Base-by-base conservation (phyloP, 2,329 filamentous ascomycete genomes). In the Dothideomycetidae sp. region DNA sequence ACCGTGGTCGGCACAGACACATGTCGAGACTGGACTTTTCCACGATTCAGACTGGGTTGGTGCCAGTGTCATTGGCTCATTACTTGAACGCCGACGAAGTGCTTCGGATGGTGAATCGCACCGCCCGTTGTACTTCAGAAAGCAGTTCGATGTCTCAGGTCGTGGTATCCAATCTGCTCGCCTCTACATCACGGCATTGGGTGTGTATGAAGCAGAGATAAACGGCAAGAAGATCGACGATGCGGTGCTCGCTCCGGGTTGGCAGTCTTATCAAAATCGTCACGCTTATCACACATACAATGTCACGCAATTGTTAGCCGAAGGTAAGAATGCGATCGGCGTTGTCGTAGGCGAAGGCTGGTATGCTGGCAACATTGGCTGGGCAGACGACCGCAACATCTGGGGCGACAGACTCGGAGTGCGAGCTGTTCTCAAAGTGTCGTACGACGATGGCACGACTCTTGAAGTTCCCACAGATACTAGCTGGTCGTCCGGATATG, bases 211-310 rank as follows among this genome's bases (percentile, higher is more conserved):
- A 29, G 62, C 60, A 0, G 56, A 59, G 18, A 62, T 71, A 40
- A 70, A 72, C 34, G 66, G 63, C 0, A 41, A 51, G 0, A 48
- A 50, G 4, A 57, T 68, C 10, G 38, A 40, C 5, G 41, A 41
- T 16, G 39, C 45, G 2, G 40, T 46, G 3, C 39, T 71, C 19
- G 62, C 67, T 14, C 69, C 69, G 0, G 68, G 69, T 0, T 73
- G 67, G 64, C 62, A 64, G 31, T 61, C 60, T 2, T 74, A 73
- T 43, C 52, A 61, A 0, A 50, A 64, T 33, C 57, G 69, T 1
- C 59, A 66, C n/a, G 54, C 59, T 1, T 75, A 73, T 42, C 61
- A 73, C 37, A 66, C 63, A 0, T 69, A 66, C 38, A 67, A 75
- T 42, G 63, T 73, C 1, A 62, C 60, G 0, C 42, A 53, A 1